Percentiles rank a stretch among this genome's conserved stretches.
Conservation (phyloP, 1,139 yeast species). For the Suhomyces panamericanus region DNA sequence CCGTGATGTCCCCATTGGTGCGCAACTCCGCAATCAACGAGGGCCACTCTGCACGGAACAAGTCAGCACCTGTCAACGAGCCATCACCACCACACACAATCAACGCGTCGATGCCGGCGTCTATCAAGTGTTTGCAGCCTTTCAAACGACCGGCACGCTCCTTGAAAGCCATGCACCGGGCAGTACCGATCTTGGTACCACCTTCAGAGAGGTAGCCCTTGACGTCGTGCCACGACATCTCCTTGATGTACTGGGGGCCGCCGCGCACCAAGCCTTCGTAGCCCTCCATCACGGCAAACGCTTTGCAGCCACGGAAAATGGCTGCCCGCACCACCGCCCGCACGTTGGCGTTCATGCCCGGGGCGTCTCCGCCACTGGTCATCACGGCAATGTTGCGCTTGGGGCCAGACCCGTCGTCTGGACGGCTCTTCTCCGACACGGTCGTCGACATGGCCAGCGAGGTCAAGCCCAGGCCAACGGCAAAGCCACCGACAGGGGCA, state of each 20-base stretch:
- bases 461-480: conserved; percentile 1
- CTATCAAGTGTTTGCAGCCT: conserved; percentile 83
- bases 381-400: conserved; percentile 78
- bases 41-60: conserved; percentile 94
- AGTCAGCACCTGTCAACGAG: conserved; percentile 94
- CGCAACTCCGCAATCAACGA: conserved; percentile 71
- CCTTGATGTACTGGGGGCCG: conserved; percentile 63
- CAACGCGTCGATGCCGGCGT: conserved; percentile 89
- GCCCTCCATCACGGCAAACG: conserved; percentile 93
- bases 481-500: conserved; percentile 11
- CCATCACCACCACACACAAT: conserved; percentile 99
- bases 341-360: conserved; percentile 97
- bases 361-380: conserved; percentile 99
- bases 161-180: conserved; percentile 82
- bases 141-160: conserved; percentile 80
- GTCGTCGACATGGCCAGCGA: conserved; percentile 16
- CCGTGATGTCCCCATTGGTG: conserved; percentile 52
- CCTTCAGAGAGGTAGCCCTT: conserved; percentile 90
- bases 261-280: conserved; percentile 92
- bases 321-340: conserved; percentile 94
- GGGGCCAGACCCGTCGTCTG: conserved; percentile 13
- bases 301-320: conserved; percentile 84
- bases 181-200: conserved; percentile 96
- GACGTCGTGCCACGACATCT: conserved; percentile 89
- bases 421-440: conserved; percentile 17